phyloP scores from a whole-genome alignment of 176 grass and related monocot genomes.

The Rhynchospora breviuscula region DNA sequence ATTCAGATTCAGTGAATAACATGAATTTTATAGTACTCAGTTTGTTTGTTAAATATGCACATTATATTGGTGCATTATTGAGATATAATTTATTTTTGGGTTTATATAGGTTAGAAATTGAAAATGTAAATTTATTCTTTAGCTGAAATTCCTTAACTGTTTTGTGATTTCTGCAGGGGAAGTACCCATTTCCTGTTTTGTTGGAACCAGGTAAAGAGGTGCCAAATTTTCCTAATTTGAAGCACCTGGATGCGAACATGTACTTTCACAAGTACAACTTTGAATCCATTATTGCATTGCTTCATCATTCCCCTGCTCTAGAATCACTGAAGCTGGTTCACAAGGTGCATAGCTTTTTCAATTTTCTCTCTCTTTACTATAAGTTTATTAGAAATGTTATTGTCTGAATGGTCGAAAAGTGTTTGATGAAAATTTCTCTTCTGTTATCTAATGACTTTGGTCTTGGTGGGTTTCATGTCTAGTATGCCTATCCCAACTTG shows the following conservation, averaged over 20 bases:
- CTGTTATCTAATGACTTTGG: too few relatives aligned
- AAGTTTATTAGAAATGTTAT: too few relatives aligned
- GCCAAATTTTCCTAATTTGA: not conserved
- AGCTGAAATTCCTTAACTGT: not conserved
- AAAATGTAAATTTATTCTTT: not conserved
- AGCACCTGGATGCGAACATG: not conserved
- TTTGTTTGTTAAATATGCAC: too few relatives aligned
- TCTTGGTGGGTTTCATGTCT: too few relatives aligned
- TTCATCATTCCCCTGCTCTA: not conserved
- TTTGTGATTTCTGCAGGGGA: not conserved
- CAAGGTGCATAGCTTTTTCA: not conserved
- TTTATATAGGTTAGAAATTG: not conserved
- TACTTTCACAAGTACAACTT: not conserved
- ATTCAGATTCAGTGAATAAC: too few relatives aligned
- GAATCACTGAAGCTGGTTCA: not conserved
- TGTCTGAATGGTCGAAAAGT: too few relatives aligned
- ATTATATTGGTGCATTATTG: not conserved
- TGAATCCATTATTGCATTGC: not conserved
- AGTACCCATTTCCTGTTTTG: constrained; percentile 10
- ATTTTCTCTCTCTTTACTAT: too few relatives aligned
- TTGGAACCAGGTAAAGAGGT: not conserved
- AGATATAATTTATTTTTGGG: not conserved
- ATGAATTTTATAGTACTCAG: too few relatives aligned
- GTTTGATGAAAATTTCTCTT: too few relatives aligned
- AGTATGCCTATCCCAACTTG: too few relatives aligned